Evolutionary conservation across 129 eudicot species (phyloP).

Genomic region (Arctium minus): DNA sequence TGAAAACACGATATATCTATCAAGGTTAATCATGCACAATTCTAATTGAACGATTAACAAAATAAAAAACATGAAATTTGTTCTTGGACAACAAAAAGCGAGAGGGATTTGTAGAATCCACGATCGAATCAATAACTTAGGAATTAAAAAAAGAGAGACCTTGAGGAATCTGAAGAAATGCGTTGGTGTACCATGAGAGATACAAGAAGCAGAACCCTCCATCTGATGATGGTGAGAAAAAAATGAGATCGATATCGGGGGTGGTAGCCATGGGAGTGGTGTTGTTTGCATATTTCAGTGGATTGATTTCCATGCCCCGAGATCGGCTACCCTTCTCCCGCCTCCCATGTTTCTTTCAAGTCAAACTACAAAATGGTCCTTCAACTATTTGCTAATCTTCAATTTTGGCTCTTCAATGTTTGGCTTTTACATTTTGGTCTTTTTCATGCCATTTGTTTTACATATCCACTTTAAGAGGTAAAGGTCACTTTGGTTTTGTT

Average conservation of each 20-base stretch:
- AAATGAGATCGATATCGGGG: neutral
- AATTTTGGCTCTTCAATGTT: neutral
- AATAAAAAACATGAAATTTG: neutral
- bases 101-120: neutral
- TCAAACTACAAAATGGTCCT: slow-evolving; percentile 12
- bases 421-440: neutral
- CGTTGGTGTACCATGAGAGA: slow-evolving; percentile 14
- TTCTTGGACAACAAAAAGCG: neutral
- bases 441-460: neutral
- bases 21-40: neutral
- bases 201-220: slow-evolving; percentile 19
- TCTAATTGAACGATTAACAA: neutral
- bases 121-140: neutral
- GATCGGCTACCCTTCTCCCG: slow-evolving; percentile 9
- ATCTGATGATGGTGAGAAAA: slow-evolving; percentile 13
- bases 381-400: slow-evolving; percentile 1
- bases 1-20: slow-evolving; percentile 10
- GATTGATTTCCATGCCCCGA: neutral
- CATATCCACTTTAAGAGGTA: neutral
- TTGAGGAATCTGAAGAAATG: slow-evolving; percentile 22
- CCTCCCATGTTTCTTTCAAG: slow-evolving; percentile 16
- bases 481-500: neutral
- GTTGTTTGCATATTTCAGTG: neutral
- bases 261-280: slow-evolving; percentile 21
- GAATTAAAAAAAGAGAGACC: slow-evolving; percentile 1